Conservation (phyloP, 2,329 filamentous ascomycete genomes). For the Claviceps monticola region DNA sequence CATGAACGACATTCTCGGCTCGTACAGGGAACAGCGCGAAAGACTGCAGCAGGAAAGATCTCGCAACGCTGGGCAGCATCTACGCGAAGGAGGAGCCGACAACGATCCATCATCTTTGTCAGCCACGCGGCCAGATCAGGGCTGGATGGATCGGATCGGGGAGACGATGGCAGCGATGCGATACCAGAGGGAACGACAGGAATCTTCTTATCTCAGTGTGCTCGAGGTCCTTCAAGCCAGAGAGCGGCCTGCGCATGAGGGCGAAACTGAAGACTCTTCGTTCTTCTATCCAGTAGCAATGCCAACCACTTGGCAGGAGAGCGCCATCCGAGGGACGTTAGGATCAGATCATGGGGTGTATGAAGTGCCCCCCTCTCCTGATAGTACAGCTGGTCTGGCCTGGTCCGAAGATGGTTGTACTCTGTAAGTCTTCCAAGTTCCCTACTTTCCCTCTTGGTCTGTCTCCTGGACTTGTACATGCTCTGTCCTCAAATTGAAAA, state of each 20-base stretch:
- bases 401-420: conserved; percentile 49
- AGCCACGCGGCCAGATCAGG: conserved; percentile 14
- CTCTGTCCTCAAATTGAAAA: not conserved
- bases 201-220: conserved; percentile 22
- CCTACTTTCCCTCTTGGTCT: not conserved
- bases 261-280: conserved; percentile 22
- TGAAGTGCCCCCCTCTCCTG: conserved; percentile 31
- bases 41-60: conserved; percentile 19
- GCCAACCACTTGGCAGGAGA: conserved; percentile 26
- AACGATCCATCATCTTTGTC: not conserved
- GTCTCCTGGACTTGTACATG: too few species aligned
- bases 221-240: conserved; percentile 24
- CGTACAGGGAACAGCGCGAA: conserved; percentile 24
- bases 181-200: conserved; percentile 22
- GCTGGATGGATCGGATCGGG: conserved; percentile 19
- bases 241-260: conserved; percentile 17
- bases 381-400: conserved; percentile 46
- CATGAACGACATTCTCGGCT: conserved; percentile 25
- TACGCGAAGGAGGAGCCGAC: conserved; percentile 14
- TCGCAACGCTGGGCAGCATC: conserved; percentile 19
- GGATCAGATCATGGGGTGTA: conserved; percentile 25
- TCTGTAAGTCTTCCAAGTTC: conserved; percentile 33
- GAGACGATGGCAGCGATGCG: conserved; percentile 23
- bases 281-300: conserved; percentile 24
- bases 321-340: conserved; percentile 18